Base-by-base conservation (phyloP, 768 basidiomycete genomes). In the Mrakia blollopis region DNA sequence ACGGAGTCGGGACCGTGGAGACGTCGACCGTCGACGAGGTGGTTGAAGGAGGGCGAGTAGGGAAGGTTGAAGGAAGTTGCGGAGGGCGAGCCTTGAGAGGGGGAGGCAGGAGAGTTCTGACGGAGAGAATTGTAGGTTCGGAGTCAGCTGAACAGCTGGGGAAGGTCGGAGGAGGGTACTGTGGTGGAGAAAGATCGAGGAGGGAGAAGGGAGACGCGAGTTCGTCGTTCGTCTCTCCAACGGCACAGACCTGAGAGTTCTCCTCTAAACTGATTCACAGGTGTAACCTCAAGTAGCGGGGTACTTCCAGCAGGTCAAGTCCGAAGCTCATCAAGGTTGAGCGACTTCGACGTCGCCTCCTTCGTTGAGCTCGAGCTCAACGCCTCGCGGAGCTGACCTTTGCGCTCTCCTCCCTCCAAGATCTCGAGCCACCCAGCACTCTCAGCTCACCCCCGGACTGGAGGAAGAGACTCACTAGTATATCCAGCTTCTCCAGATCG, bases 81-180 rank as follows among this genome's bases (percentile, higher is more conserved):
- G 47, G 63, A n/a, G 61, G 61, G 61, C 0, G 61, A 62, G 14
- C 13, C 61, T 11, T 62, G n/a, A 11, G 63, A 28, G 30, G 63
- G 65, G 9, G 65, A 68, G 25, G 65, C 25, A 23, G 65, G 65
- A 13, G 65, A 37, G 65, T 68, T 68, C 65, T 68, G 63, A 37
- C 8, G 16, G 28, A 65, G n/a, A 11, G 32, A 35, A 65, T 0
- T 11, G 30, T 9, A 35, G 11, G 16, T n/a, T n/a, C n/a, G n/a
- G 23, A 18, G 32, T 62, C 16, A 35, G 32, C 4, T 30, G 1
- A 3, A 10, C 11, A 28, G 32, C 21, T 62, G 1, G 30, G 13
- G 7, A 3, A 2, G 57, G 25, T 61, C 30, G 25, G 25, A n/a
- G n/a, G n/a, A n/a, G n/a, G 57, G 23, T 62, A 62, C 7, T 11